Conservation (phyloP, 345 rosid genomes). For the thale cress (Arabidopsis thaliana) region TAIR10.1 NC_003075.7:14680501-14681000, state of each 20-base stretch:
- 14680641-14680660: slow-evolving; percentile 83
- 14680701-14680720: slow-evolving; percentile 94
- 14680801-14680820: slow-evolving; percentile 99
- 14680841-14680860: slow-evolving; percentile 78
- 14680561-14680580: neutral
- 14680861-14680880: neutral
- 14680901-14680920: slow-evolving; percentile 12
- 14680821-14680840: slow-evolving; percentile 94
- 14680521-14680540: neutral
- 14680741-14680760: slow-evolving; percentile 94
- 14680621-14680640: slow-evolving; percentile 98
- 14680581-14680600: slow-evolving; percentile 93
- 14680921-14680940: slow-evolving; percentile 55
- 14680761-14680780: slow-evolving; percentile 99
- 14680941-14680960: slow-evolving; percentile 96
- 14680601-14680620: slow-evolving; percentile 85
- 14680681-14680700: slow-evolving; percentile 97
- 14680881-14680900: neutral
- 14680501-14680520: slow-evolving; percentile 31
- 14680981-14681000: slow-evolving; percentile 98
- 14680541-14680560: slow-evolving; percentile 11
- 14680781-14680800: slow-evolving; percentile 96
- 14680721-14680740: slow-evolving; percentile 96
- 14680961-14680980: slow-evolving; percentile 99
- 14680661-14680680: slow-evolving; percentile 92